Evolutionary conservation across 2,329 filamentous ascomycete genomes (phyloP).

Genomic region (Diaporthe amygdali): DNA sequence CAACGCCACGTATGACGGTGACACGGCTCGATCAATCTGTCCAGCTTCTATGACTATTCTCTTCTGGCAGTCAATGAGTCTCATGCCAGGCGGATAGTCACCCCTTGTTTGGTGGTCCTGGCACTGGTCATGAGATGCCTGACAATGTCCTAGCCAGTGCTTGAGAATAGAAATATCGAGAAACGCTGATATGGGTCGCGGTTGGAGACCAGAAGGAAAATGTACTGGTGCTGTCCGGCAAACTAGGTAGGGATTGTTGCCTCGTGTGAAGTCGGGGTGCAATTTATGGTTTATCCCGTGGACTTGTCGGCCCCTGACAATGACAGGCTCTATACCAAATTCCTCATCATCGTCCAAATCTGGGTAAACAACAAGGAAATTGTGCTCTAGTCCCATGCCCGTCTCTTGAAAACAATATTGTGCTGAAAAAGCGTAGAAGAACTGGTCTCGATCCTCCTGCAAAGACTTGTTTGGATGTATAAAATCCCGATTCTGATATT

Average conservation of each 20-base stretch:
- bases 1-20: background rate
- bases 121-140: background rate
- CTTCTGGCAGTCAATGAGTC: background rate
- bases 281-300: background rate
- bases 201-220: background rate
- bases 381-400: background rate
- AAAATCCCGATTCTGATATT: background rate
- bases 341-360: background rate
- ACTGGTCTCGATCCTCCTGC: background rate
- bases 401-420: background rate
- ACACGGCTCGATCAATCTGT: too few relatives aligned
- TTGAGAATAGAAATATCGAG: background rate
- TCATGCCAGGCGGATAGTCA: background rate
- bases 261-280: background rate
- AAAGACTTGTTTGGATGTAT: rapidly evolving
- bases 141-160: background rate
- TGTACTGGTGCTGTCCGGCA: background rate
- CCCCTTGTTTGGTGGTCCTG: rapidly evolving
- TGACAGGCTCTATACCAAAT: background rate
- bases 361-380: background rate
- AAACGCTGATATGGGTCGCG: background rate
- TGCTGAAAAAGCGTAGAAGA: background rate
- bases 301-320: background rate
- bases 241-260: background rate
- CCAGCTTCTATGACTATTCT: background rate